Percentiles rank a stretch among this genome's conserved stretches.
Conservation (phyloP, 495 filamentous ascomycete species). For the Trypethelium eluteriae region DNA sequence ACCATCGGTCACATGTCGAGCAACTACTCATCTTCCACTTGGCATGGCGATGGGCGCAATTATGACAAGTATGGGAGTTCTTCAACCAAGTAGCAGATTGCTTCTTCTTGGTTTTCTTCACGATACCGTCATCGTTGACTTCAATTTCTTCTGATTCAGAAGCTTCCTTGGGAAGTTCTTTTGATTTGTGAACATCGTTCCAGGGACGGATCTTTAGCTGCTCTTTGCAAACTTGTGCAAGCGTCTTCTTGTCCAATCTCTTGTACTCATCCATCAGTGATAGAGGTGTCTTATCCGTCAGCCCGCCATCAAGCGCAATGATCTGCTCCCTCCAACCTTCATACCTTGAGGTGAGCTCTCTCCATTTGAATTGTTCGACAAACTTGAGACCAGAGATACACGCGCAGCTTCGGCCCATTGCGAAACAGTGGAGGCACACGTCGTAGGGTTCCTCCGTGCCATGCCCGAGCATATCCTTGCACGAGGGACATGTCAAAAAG, state of each 20-base stretch:
- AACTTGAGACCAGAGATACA: constrained; percentile 80
- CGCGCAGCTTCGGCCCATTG: constrained; percentile 81
- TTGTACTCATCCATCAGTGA: constrained; percentile 57
- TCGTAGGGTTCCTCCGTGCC: constrained; percentile 58
- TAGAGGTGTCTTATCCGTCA: constrained; percentile 54
- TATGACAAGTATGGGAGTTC: constrained; percentile 57
- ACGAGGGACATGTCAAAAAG: constrained; percentile 82
- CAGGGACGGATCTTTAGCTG: constrained; percentile 67
- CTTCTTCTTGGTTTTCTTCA: constrained; percentile 46
- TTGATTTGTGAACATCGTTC: constrained; percentile 46
- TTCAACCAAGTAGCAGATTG: constrained; percentile 40
- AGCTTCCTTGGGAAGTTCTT: constrained; percentile 27
- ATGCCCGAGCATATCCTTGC: constrained; percentile 47
- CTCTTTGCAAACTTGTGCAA: constrained; percentile 85
- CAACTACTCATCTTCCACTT: constrained; percentile 77
- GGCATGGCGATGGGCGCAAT: constrained; percentile 65
- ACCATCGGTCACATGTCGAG: constrained; percentile 60
- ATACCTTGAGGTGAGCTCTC: constrained; percentile 64
- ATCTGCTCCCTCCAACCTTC: constrained; percentile 74
- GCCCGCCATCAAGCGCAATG: constrained; percentile 54
- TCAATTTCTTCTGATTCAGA: constrained; percentile 35
- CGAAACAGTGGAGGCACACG: constrained; percentile 94
- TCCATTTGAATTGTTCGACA: constrained; percentile 89
- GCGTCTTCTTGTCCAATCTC: constrained; percentile 57
- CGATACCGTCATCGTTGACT: constrained; percentile 37